Conservation (phyloP, 2,329 filamentous ascomycete genomes). For the Cladosporium sp. region DNA sequence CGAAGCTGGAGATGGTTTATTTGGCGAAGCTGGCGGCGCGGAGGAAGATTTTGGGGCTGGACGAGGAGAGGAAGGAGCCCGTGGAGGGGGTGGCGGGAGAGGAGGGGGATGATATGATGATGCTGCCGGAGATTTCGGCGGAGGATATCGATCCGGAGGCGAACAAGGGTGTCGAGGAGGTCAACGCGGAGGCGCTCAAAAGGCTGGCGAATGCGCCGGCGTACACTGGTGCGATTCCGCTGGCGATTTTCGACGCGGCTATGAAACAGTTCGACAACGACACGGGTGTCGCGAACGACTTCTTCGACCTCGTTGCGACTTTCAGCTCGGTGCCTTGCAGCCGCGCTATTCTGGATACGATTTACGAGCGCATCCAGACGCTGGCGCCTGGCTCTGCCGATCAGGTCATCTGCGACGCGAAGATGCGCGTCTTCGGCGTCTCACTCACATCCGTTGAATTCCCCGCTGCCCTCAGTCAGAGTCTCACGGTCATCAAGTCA, state of each 20-base stretch:
- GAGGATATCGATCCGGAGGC: constrained; percentile 56
- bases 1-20: constrained; percentile 87
- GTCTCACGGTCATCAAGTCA: constrained; percentile 57
- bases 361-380: constrained; percentile 55
- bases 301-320: constrained; percentile 71
- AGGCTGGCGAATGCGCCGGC: constrained; percentile 67
- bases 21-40: constrained; percentile 72
- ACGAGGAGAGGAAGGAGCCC: constrained; percentile 37
- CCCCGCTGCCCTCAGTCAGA: constrained; percentile 61
- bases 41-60: constrained; percentile 60
- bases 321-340: constrained; percentile 64
- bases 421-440: constrained; percentile 62
- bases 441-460: constrained; percentile 61
- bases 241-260: constrained; percentile 83
- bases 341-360: constrained; percentile 63
- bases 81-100: constrained; percentile 32
- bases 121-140: constrained; percentile 52
- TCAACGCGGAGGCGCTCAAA: constrained; percentile 53
- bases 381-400: constrained; percentile 50
- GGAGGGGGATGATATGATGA: constrained; percentile 51
- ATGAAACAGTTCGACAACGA: constrained; percentile 67
- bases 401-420: constrained; percentile 62
- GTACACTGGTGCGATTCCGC: constrained; percentile 84
- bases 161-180: constrained; percentile 42
- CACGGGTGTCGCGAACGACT: constrained; percentile 60